A percentile compares a stretch with the other conserved stretches of the same genome.
Evolutionary conservation across 345 rosid genomes (phyloP).

Genomic region (Lenwebbia sp.): DNA sequence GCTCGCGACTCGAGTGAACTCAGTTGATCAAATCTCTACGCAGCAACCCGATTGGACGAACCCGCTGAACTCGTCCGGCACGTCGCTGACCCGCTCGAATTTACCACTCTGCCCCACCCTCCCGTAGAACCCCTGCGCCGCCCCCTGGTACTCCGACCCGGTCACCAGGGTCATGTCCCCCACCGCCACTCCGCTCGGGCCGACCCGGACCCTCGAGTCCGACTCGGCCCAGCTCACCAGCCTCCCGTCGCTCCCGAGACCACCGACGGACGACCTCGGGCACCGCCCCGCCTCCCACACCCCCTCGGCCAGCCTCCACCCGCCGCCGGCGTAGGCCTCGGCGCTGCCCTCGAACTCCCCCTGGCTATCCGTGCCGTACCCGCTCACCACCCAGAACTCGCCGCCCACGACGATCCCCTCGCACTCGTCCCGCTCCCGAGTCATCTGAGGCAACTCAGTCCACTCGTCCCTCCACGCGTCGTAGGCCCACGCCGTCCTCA

Average conservation of each 20-base stretch:
- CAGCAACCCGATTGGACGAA: slow-evolving; percentile 54
- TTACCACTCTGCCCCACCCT: slow-evolving; percentile 23
- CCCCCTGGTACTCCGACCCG: slow-evolving; percentile 47
- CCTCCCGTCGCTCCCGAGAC: slow-evolving; percentile 7
- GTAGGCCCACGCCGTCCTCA: slow-evolving; percentile 46
- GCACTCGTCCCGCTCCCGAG: slow-evolving; percentile 61
- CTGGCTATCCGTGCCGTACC: slow-evolving; percentile 45
- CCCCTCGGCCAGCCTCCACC: slow-evolving; percentile 33
- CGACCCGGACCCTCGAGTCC: slow-evolving; percentile 17
- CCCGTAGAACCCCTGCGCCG: slow-evolving; percentile 27
- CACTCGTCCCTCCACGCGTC: slow-evolving; percentile 43
- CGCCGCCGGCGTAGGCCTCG: slow-evolving; percentile 18
- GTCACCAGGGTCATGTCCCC: slow-evolving; percentile 21
- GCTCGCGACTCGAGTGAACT: neutral
- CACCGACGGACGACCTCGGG: slow-evolving; percentile 26
- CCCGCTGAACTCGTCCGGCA: slow-evolving; percentile 31
- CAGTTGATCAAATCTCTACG: slow-evolving; percentile 21
- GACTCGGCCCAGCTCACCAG: slow-evolving; percentile 15
- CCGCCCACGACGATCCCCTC: slow-evolving; percentile 39
- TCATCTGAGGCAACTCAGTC: slow-evolving; percentile 38
- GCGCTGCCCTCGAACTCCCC: slow-evolving; percentile 47
- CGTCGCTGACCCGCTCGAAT: slow-evolving; percentile 15
- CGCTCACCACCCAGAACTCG: slow-evolving; percentile 63
- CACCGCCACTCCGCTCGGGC: slow-evolving; percentile 23
- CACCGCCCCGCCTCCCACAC: slow-evolving; percentile 36